phyloP scores from a whole-genome alignment of 1,284 basidiomycete species.

The Heliocybe sulcata region DNA sequence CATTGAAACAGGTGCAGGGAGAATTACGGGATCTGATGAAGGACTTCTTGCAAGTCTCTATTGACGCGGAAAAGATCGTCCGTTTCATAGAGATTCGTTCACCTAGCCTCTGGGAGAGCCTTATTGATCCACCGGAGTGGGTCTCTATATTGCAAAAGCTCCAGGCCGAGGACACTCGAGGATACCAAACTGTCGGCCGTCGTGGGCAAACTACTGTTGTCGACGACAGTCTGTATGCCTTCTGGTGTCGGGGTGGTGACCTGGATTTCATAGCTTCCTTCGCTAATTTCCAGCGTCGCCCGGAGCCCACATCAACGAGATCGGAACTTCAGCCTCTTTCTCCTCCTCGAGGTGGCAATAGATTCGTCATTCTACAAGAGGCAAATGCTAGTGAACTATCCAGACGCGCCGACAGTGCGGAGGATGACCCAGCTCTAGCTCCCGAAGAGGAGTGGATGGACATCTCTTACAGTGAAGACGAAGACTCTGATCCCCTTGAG shows the following conservation, averaged over 20 bases:
- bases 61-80: conserved; percentile 32
- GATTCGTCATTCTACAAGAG: conserved; percentile 12
- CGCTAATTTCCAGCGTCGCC: background rate
- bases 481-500: background rate
- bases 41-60: conserved; percentile 25
- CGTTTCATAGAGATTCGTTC: conserved; percentile 30
- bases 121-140: conserved; percentile 36
- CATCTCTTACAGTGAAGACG: background rate
- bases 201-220: conserved; percentile 10
- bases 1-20: conserved; percentile 36
- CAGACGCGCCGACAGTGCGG: conserved; percentile 1
- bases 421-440: conserved; percentile 7
- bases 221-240: conserved; percentile 34
- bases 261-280: conserved; percentile 27
- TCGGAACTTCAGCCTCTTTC: conserved; percentile 7
- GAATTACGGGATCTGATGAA: conserved; percentile 39
- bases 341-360: conserved; percentile 9
- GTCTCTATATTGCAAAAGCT: conserved; percentile 17
- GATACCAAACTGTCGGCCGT: conserved; percentile 8
- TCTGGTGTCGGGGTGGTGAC: conserved; percentile 37
- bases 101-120: conserved; percentile 32
- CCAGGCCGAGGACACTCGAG: conserved; percentile 7
- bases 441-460: conserved; percentile 23
- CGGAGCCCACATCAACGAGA: background rate
- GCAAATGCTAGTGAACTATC: background rate